These are phyloP conservation scores for Trichoderma brevicompactum DNA, from an alignment of 2,329 filamentous ascomycete species.

Conservation along the genomic window DNA sequence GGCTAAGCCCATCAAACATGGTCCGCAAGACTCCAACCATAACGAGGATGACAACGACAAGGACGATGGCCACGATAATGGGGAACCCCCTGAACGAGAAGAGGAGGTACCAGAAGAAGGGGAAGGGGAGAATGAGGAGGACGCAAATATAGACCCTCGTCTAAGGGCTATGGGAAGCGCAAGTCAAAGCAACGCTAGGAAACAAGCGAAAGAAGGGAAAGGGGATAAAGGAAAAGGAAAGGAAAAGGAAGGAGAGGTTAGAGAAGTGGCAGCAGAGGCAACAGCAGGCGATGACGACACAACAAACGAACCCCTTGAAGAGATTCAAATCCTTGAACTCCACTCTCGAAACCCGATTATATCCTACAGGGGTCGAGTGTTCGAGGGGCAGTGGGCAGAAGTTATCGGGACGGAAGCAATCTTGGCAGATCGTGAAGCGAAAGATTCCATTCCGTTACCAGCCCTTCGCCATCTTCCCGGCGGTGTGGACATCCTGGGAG, in stretches of 20 bases:
- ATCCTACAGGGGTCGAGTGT: slow-evolving; percentile 77
- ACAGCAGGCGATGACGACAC: slow-evolving; percentile 28
- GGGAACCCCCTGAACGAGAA: slow-evolving; percentile 1
- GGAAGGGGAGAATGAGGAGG: slow-evolving; percentile 31
- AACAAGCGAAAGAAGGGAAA: neutral
- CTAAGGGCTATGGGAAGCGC: slow-evolving; percentile 33
- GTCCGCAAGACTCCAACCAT: slow-evolving; percentile 20
- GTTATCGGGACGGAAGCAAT: slow-evolving; percentile 85
- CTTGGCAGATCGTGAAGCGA: slow-evolving; percentile 60
- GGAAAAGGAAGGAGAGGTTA: slow-evolving; percentile 28
- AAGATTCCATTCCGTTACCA: slow-evolving; percentile 52
- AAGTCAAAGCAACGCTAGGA: neutral
- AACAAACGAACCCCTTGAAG: slow-evolving; percentile 35
- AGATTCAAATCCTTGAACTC: slow-evolving; percentile 82
- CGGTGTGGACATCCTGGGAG: slow-evolving; percentile 72
- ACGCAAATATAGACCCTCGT: slow-evolving; percentile 43
- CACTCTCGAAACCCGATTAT: slow-evolving; percentile 77
- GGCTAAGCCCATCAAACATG: slow-evolving; percentile 13
- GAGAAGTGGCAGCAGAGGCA: slow-evolving; percentile 17
- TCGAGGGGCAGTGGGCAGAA: slow-evolving; percentile 79
- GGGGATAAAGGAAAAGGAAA: slow-evolving; percentile 29
- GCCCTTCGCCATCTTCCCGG: slow-evolving; percentile 56
- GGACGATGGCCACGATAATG: slow-evolving; percentile 33
- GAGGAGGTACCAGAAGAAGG: slow-evolving; percentile 1
- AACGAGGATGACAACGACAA: slow-evolving; percentile 23